These are phyloP conservation scores for Periconia macrospinosa DNA, from an alignment of 2,329 filamentous ascomycete species.

Conservation along the genomic window DNA sequence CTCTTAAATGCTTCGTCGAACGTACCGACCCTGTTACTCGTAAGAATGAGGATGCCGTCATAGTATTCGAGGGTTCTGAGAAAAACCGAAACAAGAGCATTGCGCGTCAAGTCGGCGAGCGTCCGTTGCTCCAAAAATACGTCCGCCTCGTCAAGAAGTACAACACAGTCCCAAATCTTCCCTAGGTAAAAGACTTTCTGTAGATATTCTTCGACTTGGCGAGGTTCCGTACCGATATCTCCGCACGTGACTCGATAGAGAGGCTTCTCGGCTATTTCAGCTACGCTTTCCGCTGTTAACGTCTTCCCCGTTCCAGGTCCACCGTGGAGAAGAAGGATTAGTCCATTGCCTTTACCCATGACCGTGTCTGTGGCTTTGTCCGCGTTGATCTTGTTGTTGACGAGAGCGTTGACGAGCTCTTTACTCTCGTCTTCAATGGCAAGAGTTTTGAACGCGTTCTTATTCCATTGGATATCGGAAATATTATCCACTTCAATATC, in stretches of 20 bases:
- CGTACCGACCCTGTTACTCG: slow-evolving; percentile 68
- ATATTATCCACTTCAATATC: slow-evolving; percentile 28
- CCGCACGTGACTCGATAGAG: slow-evolving; percentile 76
- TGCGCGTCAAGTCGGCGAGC: slow-evolving; percentile 77
- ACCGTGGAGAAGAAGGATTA: slow-evolving; percentile 42
- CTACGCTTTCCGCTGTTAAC: slow-evolving; percentile 34
- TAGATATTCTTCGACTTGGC: slow-evolving; percentile 67
- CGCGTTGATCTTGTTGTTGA: slow-evolving; percentile 67
- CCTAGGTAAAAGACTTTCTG: slow-evolving; percentile 83
- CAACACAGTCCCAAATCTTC: slow-evolving; percentile 57
- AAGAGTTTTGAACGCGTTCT: slow-evolving; percentile 49
- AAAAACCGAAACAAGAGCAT: slow-evolving; percentile 84
- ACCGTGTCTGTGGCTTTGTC: slow-evolving; percentile 42
- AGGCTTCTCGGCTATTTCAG: slow-evolving; percentile 20
- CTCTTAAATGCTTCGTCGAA: slow-evolving; percentile 52
- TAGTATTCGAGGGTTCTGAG: slow-evolving; percentile 84
- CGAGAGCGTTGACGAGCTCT: slow-evolving; percentile 58
- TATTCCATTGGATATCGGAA: slow-evolving; percentile 48
- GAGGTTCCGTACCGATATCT: slow-evolving; percentile 64
- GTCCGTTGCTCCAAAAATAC: slow-evolving; percentile 58
- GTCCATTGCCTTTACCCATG: slow-evolving; percentile 33
- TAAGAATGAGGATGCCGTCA: slow-evolving; percentile 84
- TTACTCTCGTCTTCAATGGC: slow-evolving; percentile 32
- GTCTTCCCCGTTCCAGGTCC: slow-evolving; percentile 51
- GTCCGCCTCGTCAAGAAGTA: slow-evolving; percentile 75